Base-by-base conservation (phyloP, 2,329 filamentous ascomycete species). In the Talaromyces verruculosus region DNA sequence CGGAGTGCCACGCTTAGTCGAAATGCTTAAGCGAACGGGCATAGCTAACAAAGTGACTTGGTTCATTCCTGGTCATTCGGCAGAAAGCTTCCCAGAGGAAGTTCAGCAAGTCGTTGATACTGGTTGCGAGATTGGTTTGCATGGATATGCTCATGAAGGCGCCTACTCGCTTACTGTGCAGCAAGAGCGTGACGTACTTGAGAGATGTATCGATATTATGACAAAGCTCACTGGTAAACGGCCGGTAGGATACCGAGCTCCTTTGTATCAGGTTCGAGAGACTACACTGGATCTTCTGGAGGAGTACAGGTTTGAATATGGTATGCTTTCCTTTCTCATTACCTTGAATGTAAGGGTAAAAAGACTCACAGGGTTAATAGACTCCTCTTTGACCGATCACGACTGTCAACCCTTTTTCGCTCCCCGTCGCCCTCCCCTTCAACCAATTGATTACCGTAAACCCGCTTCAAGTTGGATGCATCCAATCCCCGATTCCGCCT, bases 161-260 rank as follows among this genome's bases (percentile, higher is more conserved):
- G 88, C 89, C 0, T 83, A 82, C 10, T 85, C 88, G 61, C 90
- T 92, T 87, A 89, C 84, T 0, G 74, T 89, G 1, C 88, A 91
- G 71, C 90, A 93, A 77, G 90, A 93, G 74, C 84, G 84, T 11
- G 89, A 90, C 62, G 87, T 93, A 2, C 83, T 94, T 5, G 88
- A 90, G 71, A 91, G 91, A 77, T 91, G 89, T 19, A 91, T 88
- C 73, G 84, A 84, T 25, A 83, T 92, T 76, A 83, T 92, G 39
- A 91, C 87, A 0, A 86, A 89, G 0, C 90, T 93, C 71, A 85
- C 84, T 47, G 88, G 90, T 5, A 91, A 91, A 77, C 88, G 88
- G 0, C 91, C 91, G 0, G 69, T 72, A 0, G 77, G 77, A 0
- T 80, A 77, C 65, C 72, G 77, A 19, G 77, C 77, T 3, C 78